Evolutionary conservation across 306 rosid genomes (phyloP), one percentile per base, ranked within the genome.

Genomic region (Pachyrhizus erosus): DNA sequence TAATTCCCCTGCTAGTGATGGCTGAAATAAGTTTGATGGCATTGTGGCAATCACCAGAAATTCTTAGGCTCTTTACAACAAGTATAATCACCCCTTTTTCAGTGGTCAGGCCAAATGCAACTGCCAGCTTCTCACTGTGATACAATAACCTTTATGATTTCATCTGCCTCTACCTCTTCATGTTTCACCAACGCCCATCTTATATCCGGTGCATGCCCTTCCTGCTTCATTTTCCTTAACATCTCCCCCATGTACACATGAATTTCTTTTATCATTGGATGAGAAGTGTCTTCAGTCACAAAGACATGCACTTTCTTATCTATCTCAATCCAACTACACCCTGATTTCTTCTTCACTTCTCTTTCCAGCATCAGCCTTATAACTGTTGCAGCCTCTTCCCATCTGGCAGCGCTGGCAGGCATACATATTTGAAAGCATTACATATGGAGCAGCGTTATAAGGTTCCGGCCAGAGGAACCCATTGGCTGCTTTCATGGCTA

Each of bases 321-420:
- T 72, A 92, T 77, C 88, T 94, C 98, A 10, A 92, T 92, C 98
- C 97, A 92, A 84, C 96, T 89, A 84, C 94, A 87, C 67, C 98
- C 98, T 7, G 97, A 96, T 79, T 90, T 89, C 89, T 92, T 91
- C 89, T 87, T 92, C 89, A 92, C 78, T 46, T 96, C 94, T 83
- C 92, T 89, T 24, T 84, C 96, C 23, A 92, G 84, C 97, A 91
- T 94, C 68, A 88, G 23, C 87, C 73, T 89, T 81, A 93, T 88
- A 12, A 88, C 24, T 9, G 51, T 79, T 73, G 95, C 94, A 37
- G 83, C 88, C 60, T 92, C 94, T 72, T 86, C 88, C 97, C 97
- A 94, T 87, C 83, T 89, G 12, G 91, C 90, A 5, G 85, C 92
- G 61, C 88, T 84, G 55, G 92, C n/a, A n/a, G n/a, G n/a, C 93